Evolutionary conservation across 371 early-diverging fungal species (phyloP).

Genomic region (Syncephalis plumigaleata): DNA sequence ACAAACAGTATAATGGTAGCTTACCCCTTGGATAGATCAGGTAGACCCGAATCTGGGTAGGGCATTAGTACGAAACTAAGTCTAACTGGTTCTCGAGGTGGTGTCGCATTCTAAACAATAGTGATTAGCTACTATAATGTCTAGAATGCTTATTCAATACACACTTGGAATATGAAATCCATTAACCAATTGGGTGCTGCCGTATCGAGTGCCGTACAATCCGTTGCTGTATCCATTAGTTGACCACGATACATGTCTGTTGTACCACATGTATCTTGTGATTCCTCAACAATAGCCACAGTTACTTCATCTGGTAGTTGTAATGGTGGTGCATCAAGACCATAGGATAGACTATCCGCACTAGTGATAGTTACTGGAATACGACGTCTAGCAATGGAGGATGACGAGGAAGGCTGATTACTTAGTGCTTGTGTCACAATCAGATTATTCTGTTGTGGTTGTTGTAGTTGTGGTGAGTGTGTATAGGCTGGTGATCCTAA

Average conservation of each 20-base stretch:
- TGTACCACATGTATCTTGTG: constrained; percentile 53
- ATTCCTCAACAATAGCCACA: constrained; percentile 61
- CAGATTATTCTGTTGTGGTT: neutral
- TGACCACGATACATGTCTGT: constrained; percentile 60
- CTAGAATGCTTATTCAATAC: constrained; percentile 22
- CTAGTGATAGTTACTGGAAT: constrained; percentile 12
- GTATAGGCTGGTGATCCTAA: no score
- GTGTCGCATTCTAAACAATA: constrained; percentile 40
- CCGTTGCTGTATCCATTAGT: constrained; percentile 30
- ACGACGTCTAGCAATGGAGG: constrained; percentile 23
- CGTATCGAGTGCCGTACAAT: constrained; percentile 20
- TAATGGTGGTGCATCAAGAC: constrained; percentile 21
- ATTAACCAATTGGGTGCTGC: constrained; percentile 38
- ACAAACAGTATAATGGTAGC: no score
- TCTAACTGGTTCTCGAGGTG: constrained; percentile 57
- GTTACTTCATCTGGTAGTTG: constrained; percentile 43
- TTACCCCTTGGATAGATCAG: constrained; percentile 44
- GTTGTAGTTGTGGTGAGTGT: no score
- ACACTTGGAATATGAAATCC: constrained; percentile 34
- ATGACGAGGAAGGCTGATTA: constrained; percentile 5
- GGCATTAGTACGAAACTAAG: constrained; percentile 68
- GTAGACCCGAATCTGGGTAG: constrained; percentile 27
- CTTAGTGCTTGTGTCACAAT: neutral
- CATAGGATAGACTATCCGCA: no score
- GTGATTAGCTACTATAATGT: no score